A percentile compares a stretch with the other conserved stretches of the same genome.
These are phyloP conservation scores for Rhizopogon roseolus DNA, from an alignment of 768 basidiomycete species.

Conservation along the genomic window DNA sequence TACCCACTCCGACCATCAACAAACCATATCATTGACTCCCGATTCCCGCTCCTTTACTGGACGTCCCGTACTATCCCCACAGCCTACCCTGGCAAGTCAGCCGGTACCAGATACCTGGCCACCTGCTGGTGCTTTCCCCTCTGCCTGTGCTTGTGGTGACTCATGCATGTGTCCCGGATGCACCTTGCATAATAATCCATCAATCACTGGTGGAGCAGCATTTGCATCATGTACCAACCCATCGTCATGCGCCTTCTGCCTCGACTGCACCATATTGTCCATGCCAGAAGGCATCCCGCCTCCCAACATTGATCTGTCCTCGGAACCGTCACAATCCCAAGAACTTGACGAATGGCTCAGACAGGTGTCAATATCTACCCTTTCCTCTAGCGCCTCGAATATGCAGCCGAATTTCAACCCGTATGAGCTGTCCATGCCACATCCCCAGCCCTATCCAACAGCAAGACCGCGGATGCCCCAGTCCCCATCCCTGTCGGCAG, in stretches of 20 bases:
- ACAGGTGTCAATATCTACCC: constrained; percentile 31
- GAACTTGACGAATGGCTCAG: constrained; percentile 64
- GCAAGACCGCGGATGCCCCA: constrained; percentile 10
- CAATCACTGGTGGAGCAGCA: constrained; percentile 31
- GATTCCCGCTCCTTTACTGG: constrained; percentile 19
- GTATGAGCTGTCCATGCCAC: constrained; percentile 22
- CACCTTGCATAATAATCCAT: constrained; percentile 43
- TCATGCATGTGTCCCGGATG: constrained; percentile 64
- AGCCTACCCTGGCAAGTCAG: constrained; percentile 23
- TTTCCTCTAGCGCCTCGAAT: constrained; percentile 7
- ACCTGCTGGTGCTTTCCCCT: constrained; percentile 31
- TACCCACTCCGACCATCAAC: constrained; percentile 31
- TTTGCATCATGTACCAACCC: constrained; percentile 35
- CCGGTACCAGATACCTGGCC: constrained; percentile 21
- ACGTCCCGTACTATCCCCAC: constrained; percentile 19
- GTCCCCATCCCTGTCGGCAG: constrained; percentile 14
- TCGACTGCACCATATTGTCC: constrained; percentile 60
- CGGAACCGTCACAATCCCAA: constrained; percentile 36
- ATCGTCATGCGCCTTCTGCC: constrained; percentile 40
- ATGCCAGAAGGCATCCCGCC: constrained; percentile 39
- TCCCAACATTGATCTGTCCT: constrained; percentile 36
- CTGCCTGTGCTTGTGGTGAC: constrained; percentile 58
- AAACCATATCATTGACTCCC: constrained; percentile 5
- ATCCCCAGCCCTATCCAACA: constrained; percentile 4
- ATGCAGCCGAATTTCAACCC: constrained; percentile 20